A percentile compares a stretch with the other conserved stretches of the same genome.
Evolutionary conservation across 768 basidiomycete species (phyloP).

Genomic region (Tylopilus sp.): DNA sequence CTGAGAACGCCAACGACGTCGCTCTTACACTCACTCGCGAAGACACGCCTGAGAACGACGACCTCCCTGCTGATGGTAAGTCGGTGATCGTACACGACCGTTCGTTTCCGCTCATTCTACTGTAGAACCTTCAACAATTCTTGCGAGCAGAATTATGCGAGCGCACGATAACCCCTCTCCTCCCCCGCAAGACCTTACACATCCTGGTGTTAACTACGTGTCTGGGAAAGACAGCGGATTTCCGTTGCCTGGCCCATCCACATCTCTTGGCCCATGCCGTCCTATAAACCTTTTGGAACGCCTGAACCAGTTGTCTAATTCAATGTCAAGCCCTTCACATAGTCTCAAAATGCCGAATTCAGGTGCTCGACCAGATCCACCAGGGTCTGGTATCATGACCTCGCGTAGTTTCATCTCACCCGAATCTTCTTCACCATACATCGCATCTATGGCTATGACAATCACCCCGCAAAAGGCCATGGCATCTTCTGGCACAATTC

Average conservation of each 20-base stretch:
- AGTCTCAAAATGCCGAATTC: background rate
- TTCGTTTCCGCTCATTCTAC: constrained; percentile 6
- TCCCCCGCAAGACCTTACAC: constrained; percentile 36
- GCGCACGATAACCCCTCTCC: constrained; percentile 79
- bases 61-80: constrained; percentile 45
- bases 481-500: constrained; percentile 1
- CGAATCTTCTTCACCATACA: constrained; percentile 38
- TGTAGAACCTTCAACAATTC: constrained; percentile 62
- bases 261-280: constrained; percentile 32
- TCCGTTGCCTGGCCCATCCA: constrained; percentile 9
- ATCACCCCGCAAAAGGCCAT: background rate
- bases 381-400: constrained; percentile 7
- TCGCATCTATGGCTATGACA: constrained; percentile 10
- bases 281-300: constrained; percentile 29
- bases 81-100: background rate
- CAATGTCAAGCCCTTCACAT: constrained; percentile 2
- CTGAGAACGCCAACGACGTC: constrained; percentile 25
- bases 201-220: constrained; percentile 13
- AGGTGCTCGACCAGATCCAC: constrained; percentile 1
- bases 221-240: constrained; percentile 19
- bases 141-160: constrained; percentile 63
- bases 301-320: constrained; percentile 17
- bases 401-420: constrained; percentile 38
- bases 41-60: constrained; percentile 49
- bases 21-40: constrained; percentile 31